These are phyloP conservation scores for Candida corydali DNA, from an alignment of 805 yeast species.

Conservation along the genomic window DNA sequence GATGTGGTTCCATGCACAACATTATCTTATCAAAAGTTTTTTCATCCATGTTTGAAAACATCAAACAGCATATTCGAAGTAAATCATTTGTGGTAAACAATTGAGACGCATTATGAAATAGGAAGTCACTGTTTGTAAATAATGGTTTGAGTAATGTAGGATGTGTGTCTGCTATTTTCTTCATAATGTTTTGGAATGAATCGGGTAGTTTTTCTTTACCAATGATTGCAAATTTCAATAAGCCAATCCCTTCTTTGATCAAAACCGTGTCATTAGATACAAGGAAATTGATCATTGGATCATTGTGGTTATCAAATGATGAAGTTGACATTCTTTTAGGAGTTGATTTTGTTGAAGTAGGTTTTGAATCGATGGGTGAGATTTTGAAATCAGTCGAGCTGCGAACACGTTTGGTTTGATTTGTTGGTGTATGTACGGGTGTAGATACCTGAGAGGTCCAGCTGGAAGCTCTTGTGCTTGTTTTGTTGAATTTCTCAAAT, in stretches of 20 bases:
- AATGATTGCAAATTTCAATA: conserved; percentile 35
- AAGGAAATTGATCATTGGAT: conserved; percentile 34
- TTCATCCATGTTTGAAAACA: conserved; percentile 17
- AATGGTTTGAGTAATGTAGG: conserved; percentile 31
- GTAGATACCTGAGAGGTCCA: conserved; percentile 4
- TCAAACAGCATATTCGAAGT: conserved; percentile 25
- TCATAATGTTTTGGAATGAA: conserved; percentile 19
- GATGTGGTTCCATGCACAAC: conserved; percentile 20
- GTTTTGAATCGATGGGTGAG: not conserved
- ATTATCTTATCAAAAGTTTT: conserved; percentile 19
- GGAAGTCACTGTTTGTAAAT: conserved; percentile 20
- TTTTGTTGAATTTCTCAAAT: not conserved
- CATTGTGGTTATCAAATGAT: conserved; percentile 19
- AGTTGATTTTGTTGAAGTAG: not conserved
- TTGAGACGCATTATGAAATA: conserved; percentile 20
- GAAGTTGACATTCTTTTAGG: conserved; percentile 1
- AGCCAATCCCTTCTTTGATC: conserved; percentile 31
- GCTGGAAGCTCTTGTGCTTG: conserved; percentile 1
- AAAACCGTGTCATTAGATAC: conserved; percentile 27
- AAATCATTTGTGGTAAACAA: conserved; percentile 33
- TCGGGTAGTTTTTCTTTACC: conserved; percentile 30
- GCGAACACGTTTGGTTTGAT: not conserved
- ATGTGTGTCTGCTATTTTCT: conserved; percentile 23
- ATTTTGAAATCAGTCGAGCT: conserved; percentile 1
- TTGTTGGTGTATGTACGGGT: not conserved